Evolutionary conservation across 2,329 filamentous ascomycete species (phyloP), one percentile per base, ranked within the genome.

Genomic region (Xylariaceae sp.): DNA sequence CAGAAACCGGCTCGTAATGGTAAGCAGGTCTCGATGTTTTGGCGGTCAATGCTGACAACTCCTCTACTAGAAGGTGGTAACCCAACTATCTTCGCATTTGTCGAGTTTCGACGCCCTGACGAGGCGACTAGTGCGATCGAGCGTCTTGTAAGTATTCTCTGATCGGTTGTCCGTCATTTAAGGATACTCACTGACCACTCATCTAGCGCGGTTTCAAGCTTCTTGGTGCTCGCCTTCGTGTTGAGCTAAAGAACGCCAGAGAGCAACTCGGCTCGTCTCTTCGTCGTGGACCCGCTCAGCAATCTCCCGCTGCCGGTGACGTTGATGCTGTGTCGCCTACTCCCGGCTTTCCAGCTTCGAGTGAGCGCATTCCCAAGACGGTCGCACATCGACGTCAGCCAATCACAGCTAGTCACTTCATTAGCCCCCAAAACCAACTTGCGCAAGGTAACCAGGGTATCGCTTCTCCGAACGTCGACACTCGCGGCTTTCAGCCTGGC

Each of bases 81-180:
- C 12, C 37, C 56, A 6, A 55, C 52, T 2, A 52, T 57, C 3
- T 67, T 67, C 40, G 64, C 59, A 4, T 68, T 67, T 37, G 60
- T 74, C 4, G 69, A 73, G 53, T 74, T 69, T 40, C 50, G 47
- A 3, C 62, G 62, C 3, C 61, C 64, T 4, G 63, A 70, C 43
- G 54, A 62, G 29, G 66, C 67, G 6, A 67, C 70, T 16, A 45
- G 60, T 19, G 67, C 69, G 0, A 61, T 71, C 11, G 52, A 55
- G 22, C 49, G 52, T 10, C 51, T 67, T 47, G 72, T 73, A 60
- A 64, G 68, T 61, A 27, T 22, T 14, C 32, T 16, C 27, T 7
- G 12, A 21, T n/a, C 20, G 4, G n/a, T 17, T 11, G 22, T 33
- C 3, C 34, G 40, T 6, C 39, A 5, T 48, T 46, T 40, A 12